Base-by-base conservation (phyloP, 345 rosid genomes). In the Eucalyptus fibrosa region DNA sequence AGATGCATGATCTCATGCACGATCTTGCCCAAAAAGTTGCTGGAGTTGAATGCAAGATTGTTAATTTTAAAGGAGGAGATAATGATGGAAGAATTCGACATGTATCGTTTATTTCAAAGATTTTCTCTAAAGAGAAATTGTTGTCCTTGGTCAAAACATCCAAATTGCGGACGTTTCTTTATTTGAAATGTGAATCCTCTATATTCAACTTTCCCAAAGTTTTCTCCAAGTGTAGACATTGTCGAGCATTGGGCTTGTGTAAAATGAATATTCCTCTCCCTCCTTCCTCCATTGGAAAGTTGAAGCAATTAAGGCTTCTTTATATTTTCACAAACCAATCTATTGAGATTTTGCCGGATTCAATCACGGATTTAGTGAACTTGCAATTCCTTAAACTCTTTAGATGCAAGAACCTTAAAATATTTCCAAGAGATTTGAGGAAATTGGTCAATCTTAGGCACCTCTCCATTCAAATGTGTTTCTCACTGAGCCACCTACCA, bases 401-500 rank as follows among this genome's bases (percentile, higher is more conserved):
- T 3, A 3, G 2, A 5, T 72, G 82, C 0, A 0, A 1, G 44
- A 17, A 72, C 2, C 82, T 72, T 72, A 9, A 18, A 18, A 34
- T 4, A 72, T 34, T 72, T 72, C 44, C 82, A 0, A 72, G 44
- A 72, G 44, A 72, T 72, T 72, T 72, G 24, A 34, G 82, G 44
- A 72, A 72, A 72, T 34, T 72, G 26, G 14, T 34, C 26, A 72
- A 72, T 12, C 82, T 72, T 34, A 34, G 44, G 2, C 1, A 5
- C 26, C 13, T 69, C 24, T 9, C 2, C 2, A 69, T 69, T 34
- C 2, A 12, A 0, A 13, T 1, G 4, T 69, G 24, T 69, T 0
- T 0, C 7, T 67, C 23, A 30, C 2, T 67, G 0, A 69, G 7
- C 14, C 26, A 9, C 81, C 8, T 67, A 16, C 40, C 80, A 67